Conservation (phyloP, 495 filamentous ascomycete genomes). For the Delitschia confertaspora region DNA sequence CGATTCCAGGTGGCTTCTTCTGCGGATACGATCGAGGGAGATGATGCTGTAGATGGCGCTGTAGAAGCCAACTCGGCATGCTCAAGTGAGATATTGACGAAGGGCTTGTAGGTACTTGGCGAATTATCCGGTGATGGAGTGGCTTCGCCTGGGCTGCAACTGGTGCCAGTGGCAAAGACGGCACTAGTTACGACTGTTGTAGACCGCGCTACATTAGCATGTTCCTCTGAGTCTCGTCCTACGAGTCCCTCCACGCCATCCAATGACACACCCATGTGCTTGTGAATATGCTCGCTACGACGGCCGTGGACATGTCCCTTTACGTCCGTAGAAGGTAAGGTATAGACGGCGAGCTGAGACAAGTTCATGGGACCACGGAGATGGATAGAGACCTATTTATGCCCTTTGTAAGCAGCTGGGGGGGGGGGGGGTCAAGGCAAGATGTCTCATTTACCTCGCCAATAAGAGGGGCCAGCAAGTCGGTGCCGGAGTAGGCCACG, state of each 20-base stretch:
- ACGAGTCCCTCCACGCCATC: no score
- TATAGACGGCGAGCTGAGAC: constrained; percentile 57
- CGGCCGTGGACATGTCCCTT: no score
- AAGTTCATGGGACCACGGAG: constrained; percentile 59
- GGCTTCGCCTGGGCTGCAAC: no score
- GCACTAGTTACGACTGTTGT: no score
- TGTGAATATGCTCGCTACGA: no score
- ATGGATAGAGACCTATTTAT: constrained; percentile 54
- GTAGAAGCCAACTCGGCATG: not conserved
- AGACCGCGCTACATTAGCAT: constrained; percentile 30
- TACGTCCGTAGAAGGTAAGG: no score
- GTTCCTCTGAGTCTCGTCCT: no score
- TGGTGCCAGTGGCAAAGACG: no score
- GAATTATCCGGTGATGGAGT: no score
- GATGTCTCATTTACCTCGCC: constrained; percentile 48
- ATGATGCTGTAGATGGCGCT: not conserved
- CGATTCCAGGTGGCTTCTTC: constrained; percentile 32
- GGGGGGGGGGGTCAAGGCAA: not conserved
- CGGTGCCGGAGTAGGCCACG: constrained; percentile 41
- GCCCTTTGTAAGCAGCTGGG: not conserved
- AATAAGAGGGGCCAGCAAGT: constrained; percentile 53
- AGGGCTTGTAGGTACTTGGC: no score
- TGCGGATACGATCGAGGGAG: not conserved
- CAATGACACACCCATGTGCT: no score
- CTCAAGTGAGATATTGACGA: no score